Evolutionary conservation across 2,329 filamentous ascomycete genomes (phyloP).

Genomic region (Fusarium veterinarium): DNA sequence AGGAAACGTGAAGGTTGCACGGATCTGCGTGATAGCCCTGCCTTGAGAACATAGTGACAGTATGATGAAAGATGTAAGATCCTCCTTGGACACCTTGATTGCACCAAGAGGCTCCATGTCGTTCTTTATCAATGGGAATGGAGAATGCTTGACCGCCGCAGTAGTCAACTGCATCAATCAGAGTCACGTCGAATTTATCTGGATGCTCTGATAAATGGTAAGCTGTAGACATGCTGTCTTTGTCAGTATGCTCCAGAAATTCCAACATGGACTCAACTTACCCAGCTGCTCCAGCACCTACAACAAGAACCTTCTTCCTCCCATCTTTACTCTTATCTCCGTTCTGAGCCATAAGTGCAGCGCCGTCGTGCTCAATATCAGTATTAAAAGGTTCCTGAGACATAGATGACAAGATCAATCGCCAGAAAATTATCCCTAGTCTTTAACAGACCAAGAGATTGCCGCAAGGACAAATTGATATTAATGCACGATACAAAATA

Average conservation of each 20-base stretch:
- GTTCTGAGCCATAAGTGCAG: conserved; percentile 28
- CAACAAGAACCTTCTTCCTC: conserved; percentile 16
- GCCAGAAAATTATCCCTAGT: neutral
- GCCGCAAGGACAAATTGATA: neutral
- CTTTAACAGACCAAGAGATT: neutral
- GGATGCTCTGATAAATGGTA: conserved; percentile 21
- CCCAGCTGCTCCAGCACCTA: conserved; percentile 33
- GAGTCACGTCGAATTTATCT: conserved; percentile 25
- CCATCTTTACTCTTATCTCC: conserved; percentile 14
- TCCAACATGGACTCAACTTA: no score
- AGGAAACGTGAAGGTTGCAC: conserved; percentile 22
- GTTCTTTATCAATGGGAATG: conserved; percentile 31
- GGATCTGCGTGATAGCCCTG: conserved; percentile 29
- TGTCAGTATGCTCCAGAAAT: neutral
- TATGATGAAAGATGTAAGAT: conserved; percentile 33
- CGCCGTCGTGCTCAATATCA: conserved; percentile 25
- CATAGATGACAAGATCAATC: neutral
- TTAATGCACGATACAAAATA: neutral
- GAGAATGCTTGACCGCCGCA: conserved; percentile 33
- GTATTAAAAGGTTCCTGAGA: neutral
- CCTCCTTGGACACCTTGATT: conserved; percentile 29
- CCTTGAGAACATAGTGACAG: conserved; percentile 29
- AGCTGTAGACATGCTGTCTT: conserved; percentile 24
- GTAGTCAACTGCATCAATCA: conserved; percentile 31
- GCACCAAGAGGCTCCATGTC: conserved; percentile 30